A percentile compares a stretch with the other conserved stretches of the same genome.
These are phyloP conservation scores for Cyclotella kingstonii DNA, from an alignment of 108 stramenopile genomes.

Conservation along the genomic window DNA sequence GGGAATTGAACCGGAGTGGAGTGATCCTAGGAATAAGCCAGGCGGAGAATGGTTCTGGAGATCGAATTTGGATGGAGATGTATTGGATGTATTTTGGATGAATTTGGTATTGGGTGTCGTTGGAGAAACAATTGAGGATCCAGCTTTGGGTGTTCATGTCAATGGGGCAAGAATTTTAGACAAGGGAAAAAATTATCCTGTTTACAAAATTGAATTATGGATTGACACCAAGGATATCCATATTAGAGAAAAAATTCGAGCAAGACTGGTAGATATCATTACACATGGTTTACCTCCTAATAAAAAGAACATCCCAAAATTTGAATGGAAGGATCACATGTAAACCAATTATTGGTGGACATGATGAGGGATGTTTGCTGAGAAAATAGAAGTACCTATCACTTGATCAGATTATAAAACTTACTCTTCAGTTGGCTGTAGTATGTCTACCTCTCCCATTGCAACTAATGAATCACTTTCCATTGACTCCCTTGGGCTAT, in stretches of 20 bases:
- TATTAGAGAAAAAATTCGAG: conserved; percentile 58
- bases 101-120: conserved; percentile 88
- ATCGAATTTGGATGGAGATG: conserved; percentile 65
- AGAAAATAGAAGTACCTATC: neutral
- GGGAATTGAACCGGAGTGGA: conserved; percentile 95
- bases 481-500: too few species aligned
- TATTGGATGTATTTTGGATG: conserved; percentile 85
- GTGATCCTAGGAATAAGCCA: conserved; percentile 80
- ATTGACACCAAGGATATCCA: conserved; percentile 68
- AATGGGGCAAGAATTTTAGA: conserved; percentile 92
- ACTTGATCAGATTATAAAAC: too few species aligned
- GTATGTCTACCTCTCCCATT: too few species aligned
- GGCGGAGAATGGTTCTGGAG: conserved; percentile 92
- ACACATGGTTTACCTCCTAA: conserved; percentile 59
- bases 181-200: conserved; percentile 73
- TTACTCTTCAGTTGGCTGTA: too few species aligned
- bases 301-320: conserved; percentile 67
- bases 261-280: conserved; percentile 54
- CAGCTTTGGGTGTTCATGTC: conserved; percentile 55
- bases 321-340: conserved; percentile 86
- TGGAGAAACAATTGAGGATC: conserved; percentile 88
- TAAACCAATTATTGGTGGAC: neutral
- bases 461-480: too few species aligned
- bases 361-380: neutral
- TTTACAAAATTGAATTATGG: conserved; percentile 87